Base-by-base conservation (phyloP, 306 rosid genomes). In the Acacia melanoxylon region DNA sequence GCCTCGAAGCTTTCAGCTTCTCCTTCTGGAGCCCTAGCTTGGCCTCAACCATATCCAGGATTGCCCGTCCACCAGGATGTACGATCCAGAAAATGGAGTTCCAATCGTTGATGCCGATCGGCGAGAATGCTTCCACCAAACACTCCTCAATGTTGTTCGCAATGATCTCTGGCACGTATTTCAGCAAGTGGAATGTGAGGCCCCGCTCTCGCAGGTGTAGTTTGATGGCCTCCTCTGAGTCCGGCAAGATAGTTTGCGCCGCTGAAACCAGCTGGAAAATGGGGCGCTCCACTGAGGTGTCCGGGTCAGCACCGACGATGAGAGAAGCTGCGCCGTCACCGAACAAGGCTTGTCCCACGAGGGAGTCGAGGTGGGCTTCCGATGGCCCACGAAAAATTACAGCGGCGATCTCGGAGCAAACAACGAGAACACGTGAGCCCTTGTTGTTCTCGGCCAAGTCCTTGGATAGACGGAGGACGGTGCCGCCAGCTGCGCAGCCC, bases 11-110 rank as follows among this genome's bases (percentile, higher is more conserved):
- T 29, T 69, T 68, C 22, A 87, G 80, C 9, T n/a, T n/a, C n/a
- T n/a, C n/a, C n/a, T n/a, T n/a, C n/a, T n/a, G 80, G 2, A 90
- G 82, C 8, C 80, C 61, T 2, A 88, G 88, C 66, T 90, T 90
- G 8, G 59, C 70, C 46, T 90, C 90, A 0, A 90, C 94, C 68
- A 86, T 90, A 58, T 90, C 92, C 11, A 90, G 46, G 51, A 90
- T 90, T 0, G 94, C 89, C 0, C 91, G 94, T 3, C 94, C 94
- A 19, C 94, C 94, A 0, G 94, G 94, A 17, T 88, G 94, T 0
- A 91, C 92, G 0, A 90, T 45, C 94, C 94, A 90, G 33, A 90
- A 90, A 0, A 90, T 12, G 0, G 94, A 90, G 59, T 90, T 90
- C 94, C 94, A 88, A 1, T 90, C 92, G 1, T 37, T 79, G 19